Percentiles rank a stretch among this genome's conserved stretches.
These are phyloP conservation scores for Colletotrichum magnum DNA, from an alignment of 2,329 filamentous ascomycete species.

Conservation along the genomic window DNA sequence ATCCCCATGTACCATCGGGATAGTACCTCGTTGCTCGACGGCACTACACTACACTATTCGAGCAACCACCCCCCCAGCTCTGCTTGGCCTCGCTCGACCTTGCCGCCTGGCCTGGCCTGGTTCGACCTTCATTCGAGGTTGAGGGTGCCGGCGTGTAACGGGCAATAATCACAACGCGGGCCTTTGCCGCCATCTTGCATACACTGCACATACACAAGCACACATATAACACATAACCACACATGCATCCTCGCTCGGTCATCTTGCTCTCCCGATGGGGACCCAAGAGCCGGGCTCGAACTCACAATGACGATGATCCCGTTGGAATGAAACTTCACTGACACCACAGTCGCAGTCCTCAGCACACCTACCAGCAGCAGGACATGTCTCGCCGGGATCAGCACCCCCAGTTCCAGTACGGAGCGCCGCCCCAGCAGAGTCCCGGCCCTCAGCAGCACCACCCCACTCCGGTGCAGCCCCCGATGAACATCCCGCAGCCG, in stretches of 20 bases:
- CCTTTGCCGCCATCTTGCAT: slow-evolving; percentile 2
- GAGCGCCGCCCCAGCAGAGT: slow-evolving; percentile 54
- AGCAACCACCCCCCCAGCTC: slow-evolving; percentile 29
- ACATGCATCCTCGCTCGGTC: slow-evolving; percentile 1
- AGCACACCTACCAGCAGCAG: slow-evolving; percentile 66
- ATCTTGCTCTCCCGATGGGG: neutral
- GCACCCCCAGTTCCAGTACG: slow-evolving; percentile 60
- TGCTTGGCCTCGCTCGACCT: slow-evolving; percentile 19
- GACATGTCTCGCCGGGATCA: slow-evolving; percentile 64
- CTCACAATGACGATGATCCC: slow-evolving; percentile 19
- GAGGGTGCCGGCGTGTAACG: slow-evolving; percentile 34
- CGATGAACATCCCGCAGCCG: slow-evolving; percentile 59
- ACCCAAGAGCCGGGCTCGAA: neutral
- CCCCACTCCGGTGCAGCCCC: slow-evolving; percentile 55
- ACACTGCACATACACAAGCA: slow-evolving; percentile 6
- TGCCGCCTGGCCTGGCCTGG: neutral
- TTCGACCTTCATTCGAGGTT: neutral
- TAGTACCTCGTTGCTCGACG: slow-evolving; percentile 17
- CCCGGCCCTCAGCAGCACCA: slow-evolving; percentile 56
- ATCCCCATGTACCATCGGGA: slow-evolving; percentile 31
- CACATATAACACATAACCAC: neutral
- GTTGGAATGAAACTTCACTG: slow-evolving; percentile 32
- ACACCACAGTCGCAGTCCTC: slow-evolving; percentile 51
- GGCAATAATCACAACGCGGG: slow-evolving; percentile 33
- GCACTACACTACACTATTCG: slow-evolving; percentile 15